Percentiles rank a stretch among this genome's conserved stretches.
Evolutionary conservation across 1,284 basidiomycete species (phyloP).

Genomic region (Mrakiaceae sp.): DNA sequence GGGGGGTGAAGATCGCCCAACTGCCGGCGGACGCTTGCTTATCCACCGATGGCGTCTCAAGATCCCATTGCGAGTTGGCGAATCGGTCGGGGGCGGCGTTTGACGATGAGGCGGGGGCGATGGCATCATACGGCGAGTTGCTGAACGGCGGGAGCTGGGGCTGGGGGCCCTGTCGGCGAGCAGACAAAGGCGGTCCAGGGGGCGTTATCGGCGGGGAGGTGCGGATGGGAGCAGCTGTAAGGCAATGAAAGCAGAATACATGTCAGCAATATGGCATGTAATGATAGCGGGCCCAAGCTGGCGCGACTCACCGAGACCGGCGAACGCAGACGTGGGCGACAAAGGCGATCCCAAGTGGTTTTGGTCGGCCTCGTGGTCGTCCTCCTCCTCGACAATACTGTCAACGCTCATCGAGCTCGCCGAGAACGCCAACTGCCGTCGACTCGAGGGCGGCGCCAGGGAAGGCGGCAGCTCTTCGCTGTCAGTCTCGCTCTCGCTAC

Average conservation of each 20-base stretch:
- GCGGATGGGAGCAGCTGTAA: background rate
- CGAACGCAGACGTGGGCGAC: too few species aligned
- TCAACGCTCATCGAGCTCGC: constrained; percentile 13
- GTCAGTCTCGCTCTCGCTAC: constrained; percentile 5
- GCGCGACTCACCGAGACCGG: too few species aligned
- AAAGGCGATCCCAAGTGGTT: background rate
- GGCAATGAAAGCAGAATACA: too few species aligned
- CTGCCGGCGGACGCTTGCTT: background rate
- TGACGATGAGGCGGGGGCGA: background rate
- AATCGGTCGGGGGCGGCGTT: constrained; percentile 9
- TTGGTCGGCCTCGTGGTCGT: background rate
- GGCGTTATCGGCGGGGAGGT: background rate
- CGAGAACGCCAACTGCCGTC: background rate
- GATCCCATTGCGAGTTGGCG: constrained; percentile 22
- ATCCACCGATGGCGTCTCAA: constrained; percentile 22
- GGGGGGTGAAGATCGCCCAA: constrained; percentile 14
- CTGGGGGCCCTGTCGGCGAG: constrained; percentile 19
- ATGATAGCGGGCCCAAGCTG: too few species aligned
- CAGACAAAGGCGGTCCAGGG: constrained; percentile 14
- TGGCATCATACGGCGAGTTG: background rate
- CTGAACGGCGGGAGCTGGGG: constrained; percentile 12
- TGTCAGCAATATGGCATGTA: too few species aligned
- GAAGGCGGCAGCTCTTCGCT: background rate
- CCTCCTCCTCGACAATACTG: constrained; percentile 10
- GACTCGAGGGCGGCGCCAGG: background rate